Evolutionary conservation across 2,329 filamentous ascomycete genomes (phyloP), one percentile per base, ranked within the genome.

Genomic region (Aspergillus sp.): DNA sequence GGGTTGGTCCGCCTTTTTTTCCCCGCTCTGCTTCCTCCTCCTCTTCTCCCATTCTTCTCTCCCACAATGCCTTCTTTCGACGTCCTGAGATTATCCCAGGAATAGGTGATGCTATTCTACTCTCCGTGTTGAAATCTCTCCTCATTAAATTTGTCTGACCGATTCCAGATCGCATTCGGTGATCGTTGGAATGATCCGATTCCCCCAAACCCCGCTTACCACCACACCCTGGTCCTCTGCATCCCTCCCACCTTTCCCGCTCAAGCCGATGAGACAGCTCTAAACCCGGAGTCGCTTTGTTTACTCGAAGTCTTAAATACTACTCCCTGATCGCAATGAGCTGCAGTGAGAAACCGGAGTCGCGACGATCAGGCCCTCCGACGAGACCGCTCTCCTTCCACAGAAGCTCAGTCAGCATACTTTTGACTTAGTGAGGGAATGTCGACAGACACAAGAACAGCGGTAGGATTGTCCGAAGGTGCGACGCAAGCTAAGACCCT

Each of bases 1-100:
- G 26, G 26, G 16, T 24, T 16, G 8, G 24, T 49, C 47, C 47
- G 47, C 47, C 38, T 43, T 43, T 26, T 26, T 49, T 49, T 40
- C 47, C 47, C 40, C 19, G 40, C 40, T 42, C 40, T 17, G 14
- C 16, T 42, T 17, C 11, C 40, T 14, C 4, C 19, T 17, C 40
- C 47, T 41, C 47, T 33, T 45, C 33, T 42, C 17, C 47, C 33
- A 24, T 45, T 49, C 17, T 10, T n/a, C 40, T 24, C 22, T 43
- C 38, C 41, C 20, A 40, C 47, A 40, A 49, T 49, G 38, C 24
- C 36, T 20, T 40, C 36, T 42, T 42, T 43, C 38, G 38, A 30
- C 26, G 8, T 30, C 10, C 6, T 30, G 8, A 30, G 26, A 11
- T 3, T 8, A 3, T 30, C 9, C 3, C 9, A 30, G 9, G 3